Evolutionary conservation across 2,329 filamentous ascomycete genomes (phyloP), one percentile per base, ranked within the genome.

Genomic region (Periconia digitata): DNA sequence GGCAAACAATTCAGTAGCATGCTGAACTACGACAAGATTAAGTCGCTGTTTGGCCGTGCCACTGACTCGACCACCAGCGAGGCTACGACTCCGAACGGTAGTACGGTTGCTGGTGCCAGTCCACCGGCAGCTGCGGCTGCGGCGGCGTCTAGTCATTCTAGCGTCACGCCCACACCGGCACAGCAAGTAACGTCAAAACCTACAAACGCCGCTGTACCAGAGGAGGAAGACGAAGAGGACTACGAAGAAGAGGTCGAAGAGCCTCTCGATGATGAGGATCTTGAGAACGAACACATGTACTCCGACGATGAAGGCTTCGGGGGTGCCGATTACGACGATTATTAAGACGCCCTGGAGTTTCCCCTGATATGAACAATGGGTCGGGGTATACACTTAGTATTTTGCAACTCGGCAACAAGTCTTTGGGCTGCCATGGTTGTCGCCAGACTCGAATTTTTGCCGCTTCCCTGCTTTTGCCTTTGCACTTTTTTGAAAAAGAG

Each of bases 21-120:
- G 51, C 72, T 79, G 54, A 73, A 79, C 52, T 79, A 78, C 56
- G 74, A 75, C 17, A 69, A 63, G 20, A 59, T 79, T 43, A 69
- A 72, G 36, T 67, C 68, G 24, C 59, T 77, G 4, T 76, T 76
- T 18, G 64, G 57, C 3, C 62, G 51, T 8, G 44, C 16, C 10
- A 35, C 43, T 16, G 27, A 15, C 27, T 32, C 27, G 27, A 32
- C 5, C n/a, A 12, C 10, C n/a, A 44, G 21, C 32, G 24, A 44
- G 6, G 44, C 50, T 4, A 56, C 47, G 18, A 56, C 55, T 12
- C 54, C 51, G 23, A 43, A 38, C 6, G 64, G 48, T 8, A 63
- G 58, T 34, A 62, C 50, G 4, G 42, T 53, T 21, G 59, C 56
- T 20, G 44, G 22, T 21, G 58, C 58, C 8, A 64, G 60, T 51